Percentiles rank a stretch among this genome's conserved stretches.
These are phyloP conservation scores for Heliamphora exappendiculata DNA, from an alignment of 148 eudicot species.

Conservation along the genomic window DNA sequence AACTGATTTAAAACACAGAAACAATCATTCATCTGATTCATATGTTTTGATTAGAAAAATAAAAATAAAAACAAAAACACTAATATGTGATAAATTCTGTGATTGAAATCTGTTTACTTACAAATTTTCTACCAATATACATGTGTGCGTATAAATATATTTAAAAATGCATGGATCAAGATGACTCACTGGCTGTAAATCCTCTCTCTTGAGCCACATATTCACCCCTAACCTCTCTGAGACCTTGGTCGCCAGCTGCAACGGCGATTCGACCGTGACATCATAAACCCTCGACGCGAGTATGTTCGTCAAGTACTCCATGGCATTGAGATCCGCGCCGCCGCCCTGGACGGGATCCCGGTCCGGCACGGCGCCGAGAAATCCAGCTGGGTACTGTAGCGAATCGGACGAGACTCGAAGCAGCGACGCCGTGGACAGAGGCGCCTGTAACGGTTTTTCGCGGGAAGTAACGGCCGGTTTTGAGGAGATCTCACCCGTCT, in stretches of 20 bases:
- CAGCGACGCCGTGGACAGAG: slow-evolving; percentile 1
- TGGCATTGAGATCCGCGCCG: slow-evolving; percentile 21
- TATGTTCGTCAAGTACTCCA: slow-evolving; percentile 63
- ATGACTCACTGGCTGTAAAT: slow-evolving; percentile 60
- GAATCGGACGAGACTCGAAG: slow-evolving; percentile 38
- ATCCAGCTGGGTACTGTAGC: slow-evolving; percentile 56
- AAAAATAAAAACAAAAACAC: too few species aligned
- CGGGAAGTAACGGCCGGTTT: not conserved
- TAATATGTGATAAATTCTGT: too few species aligned
- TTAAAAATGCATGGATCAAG: not conserved
- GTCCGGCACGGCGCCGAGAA: slow-evolving; percentile 43
- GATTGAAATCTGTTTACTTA: too few species aligned
- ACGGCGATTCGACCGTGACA: slow-evolving; percentile 61
- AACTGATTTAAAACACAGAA: too few species aligned
- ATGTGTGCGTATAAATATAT: not conserved
- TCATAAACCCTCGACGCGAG: slow-evolving; percentile 67
- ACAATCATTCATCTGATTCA: too few species aligned
- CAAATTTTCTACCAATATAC: too few species aligned
- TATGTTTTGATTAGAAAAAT: too few species aligned
- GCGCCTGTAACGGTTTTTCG: slow-evolving; percentile 5
- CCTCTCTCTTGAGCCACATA: slow-evolving; percentile 78
- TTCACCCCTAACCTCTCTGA: slow-evolving; percentile 49
- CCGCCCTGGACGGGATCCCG: not conserved
- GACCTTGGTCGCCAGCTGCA: slow-evolving; percentile 60
- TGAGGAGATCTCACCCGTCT: slow-evolving; percentile 10